phyloP scores from a whole-genome alignment of 768 basidiomycete species.

The Trametes sanguinea region DNA sequence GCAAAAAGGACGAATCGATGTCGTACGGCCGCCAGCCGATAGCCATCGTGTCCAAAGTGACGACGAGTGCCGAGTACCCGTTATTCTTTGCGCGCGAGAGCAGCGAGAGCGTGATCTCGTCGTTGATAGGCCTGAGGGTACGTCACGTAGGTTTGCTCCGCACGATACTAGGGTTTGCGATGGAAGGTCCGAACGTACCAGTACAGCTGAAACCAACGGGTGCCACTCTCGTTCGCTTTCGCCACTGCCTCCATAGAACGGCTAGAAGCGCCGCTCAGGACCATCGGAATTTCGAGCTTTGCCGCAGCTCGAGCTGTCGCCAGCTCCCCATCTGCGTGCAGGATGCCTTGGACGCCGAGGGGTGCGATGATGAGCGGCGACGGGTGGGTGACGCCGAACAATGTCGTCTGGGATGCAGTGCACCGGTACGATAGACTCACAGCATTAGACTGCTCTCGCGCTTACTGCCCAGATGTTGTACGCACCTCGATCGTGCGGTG shows the following conservation, averaged over 20 bases:
- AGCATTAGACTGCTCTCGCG: not conserved
- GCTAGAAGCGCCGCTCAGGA: constrained; percentile 74
- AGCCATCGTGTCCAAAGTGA: constrained; percentile 75
- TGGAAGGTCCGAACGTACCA: constrained; percentile 47
- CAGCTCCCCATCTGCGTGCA: constrained; percentile 71
- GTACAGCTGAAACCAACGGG: constrained; percentile 83
- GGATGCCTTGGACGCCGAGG: constrained; percentile 77
- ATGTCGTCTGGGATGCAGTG: constrained; percentile 51
- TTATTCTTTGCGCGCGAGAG: constrained; percentile 64
- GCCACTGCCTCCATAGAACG: constrained; percentile 81
- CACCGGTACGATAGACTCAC: not conserved
- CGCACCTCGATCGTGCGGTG: constrained; percentile 60
- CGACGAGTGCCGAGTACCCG: constrained; percentile 71
- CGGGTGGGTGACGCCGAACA: constrained; percentile 67
- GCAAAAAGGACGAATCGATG: constrained; percentile 62
- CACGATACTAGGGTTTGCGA: not conserved
- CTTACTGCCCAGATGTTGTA: not conserved
- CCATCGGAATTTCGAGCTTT: constrained; percentile 63
- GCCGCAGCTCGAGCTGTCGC: constrained; percentile 67
- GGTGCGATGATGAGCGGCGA: constrained; percentile 69
- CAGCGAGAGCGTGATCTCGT: constrained; percentile 64
- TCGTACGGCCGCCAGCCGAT: constrained; percentile 82
- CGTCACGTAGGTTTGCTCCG: not conserved
- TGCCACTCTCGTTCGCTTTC: constrained; percentile 63
- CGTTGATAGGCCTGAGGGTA: constrained; percentile 53